Conservation (phyloP, 495 filamentous ascomycete genomes). For the Talaromyces borbonicus region DNA sequence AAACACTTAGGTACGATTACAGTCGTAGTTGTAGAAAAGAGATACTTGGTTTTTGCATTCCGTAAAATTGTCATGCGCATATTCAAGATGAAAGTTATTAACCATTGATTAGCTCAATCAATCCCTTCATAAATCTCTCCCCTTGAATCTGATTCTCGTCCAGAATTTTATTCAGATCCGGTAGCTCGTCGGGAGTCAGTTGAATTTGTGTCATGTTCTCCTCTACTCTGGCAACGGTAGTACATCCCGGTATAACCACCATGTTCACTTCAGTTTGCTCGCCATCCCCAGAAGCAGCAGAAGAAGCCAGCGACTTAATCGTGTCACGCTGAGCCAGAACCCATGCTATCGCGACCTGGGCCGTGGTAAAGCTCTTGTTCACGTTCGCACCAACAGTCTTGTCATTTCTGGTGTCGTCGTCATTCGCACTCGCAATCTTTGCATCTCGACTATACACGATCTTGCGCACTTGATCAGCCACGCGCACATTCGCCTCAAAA, state of each 20-base stretch:
- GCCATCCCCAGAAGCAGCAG: no score
- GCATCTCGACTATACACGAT: conserved; percentile 34
- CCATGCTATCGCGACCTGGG: conserved; percentile 68
- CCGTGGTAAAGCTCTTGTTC: no score
- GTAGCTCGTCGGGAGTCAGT: conserved; percentile 38
- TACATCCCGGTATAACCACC: conserved; percentile 67
- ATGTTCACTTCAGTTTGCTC: no score
- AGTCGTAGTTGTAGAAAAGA: no score
- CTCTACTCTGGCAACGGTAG: conserved; percentile 30
- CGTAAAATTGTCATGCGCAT: no score
- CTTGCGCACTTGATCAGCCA: conserved; percentile 49
- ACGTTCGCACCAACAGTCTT: no score
- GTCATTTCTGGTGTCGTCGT: no score
- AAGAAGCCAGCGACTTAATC: conserved; percentile 32
- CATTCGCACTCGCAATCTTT: conserved; percentile 53
- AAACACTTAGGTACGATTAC: no score
- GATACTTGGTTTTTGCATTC: not conserved
- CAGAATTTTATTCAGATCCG: conserved; percentile 32
- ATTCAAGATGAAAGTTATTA: not conserved
- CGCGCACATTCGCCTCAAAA: conserved; percentile 48
- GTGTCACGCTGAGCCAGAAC: conserved; percentile 31
- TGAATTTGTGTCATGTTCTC: conserved; percentile 41
- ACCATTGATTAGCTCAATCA: conserved; percentile 2
- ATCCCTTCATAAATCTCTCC: not conserved
- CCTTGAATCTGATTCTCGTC: conserved; percentile 1